Evolutionary conservation across 192 early-diverging fungal genomes (phyloP).

Genomic region (Podila epigama): DNA sequence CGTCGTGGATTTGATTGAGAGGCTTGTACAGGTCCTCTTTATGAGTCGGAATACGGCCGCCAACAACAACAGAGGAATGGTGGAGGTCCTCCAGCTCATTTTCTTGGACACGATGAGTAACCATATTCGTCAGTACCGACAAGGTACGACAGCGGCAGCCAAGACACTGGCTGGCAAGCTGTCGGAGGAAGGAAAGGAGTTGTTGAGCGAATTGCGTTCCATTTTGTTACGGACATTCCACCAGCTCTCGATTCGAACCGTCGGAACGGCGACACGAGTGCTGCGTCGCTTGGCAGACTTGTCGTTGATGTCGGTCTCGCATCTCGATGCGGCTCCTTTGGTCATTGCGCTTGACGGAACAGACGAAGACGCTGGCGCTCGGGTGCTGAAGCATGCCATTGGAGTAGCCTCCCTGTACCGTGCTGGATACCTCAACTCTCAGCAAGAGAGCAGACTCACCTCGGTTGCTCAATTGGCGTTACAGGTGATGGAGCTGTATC

Average conservation of each 20-base stretch:
- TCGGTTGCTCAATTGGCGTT: constrained; percentile 23
- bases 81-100: constrained; percentile 48
- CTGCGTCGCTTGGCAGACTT: constrained; percentile 36
- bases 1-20: constrained; percentile 42
- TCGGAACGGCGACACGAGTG: constrained; percentile 7
- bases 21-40: constrained; percentile 30
- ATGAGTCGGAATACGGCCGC: constrained; percentile 3
- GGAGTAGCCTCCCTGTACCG: constrained; percentile 32
- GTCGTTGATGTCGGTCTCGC: constrained; percentile 39
- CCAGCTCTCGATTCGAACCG: neutral
- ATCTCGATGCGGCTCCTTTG: constrained; percentile 30
- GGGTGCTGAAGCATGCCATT: constrained; percentile 33
- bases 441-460: constrained; percentile 24
- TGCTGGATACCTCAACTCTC: constrained; percentile 32
- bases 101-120: constrained; percentile 48
- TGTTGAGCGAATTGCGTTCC: constrained; percentile 20
- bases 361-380: neutral
- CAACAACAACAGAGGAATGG: neutral
- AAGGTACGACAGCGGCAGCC: constrained; percentile 7
- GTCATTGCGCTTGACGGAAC: neutral
- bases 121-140: constrained; percentile 20
- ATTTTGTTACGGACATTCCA: constrained; percentile 23
- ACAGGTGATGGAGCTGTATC: constrained; percentile 7
- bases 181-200: constrained; percentile 22
- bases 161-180: neutral